Base-by-base conservation (phyloP, 805 yeast species). In the Zygoascus bituminiphila region DNA sequence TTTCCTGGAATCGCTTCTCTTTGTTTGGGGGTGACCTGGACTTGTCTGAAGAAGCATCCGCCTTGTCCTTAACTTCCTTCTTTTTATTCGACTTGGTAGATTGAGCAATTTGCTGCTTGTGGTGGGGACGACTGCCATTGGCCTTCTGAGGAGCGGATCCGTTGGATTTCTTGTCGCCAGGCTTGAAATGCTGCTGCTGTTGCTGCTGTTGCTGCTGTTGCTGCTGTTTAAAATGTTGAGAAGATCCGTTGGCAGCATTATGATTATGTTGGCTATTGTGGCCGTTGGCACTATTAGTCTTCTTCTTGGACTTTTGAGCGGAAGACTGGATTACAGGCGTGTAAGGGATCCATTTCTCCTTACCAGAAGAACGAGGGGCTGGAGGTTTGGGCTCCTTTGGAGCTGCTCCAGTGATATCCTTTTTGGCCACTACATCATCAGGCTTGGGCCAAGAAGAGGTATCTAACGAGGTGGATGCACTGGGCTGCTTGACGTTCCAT, bases 311-410 rank as follows among this genome's bases (percentile, higher is more conserved):
- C 46, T 15, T 52, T 49, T 49, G 33, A 17, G 17, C 25, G 12
- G 29, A 22, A 15, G 43, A 44, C 41, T 44, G 43, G 47, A 37
- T 31, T 31, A 26, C 42, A 23, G 79, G 84, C 56, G 78, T 74
- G 62, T 76, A 78, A n/a, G 87, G 87, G 36, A 81, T 75, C 86
- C 87, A 81, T 62, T 82, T 84, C 57, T 78, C 83, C 58, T 76
- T 79, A 48, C 80, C 79, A 14, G 65, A 65, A 42, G 39, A 36
- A 9, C 22, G 39, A 7, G 24, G 9, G 8, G 20, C 42, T 7
- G n/a, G 8, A 41, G 35, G 44, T 17, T 23, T 25, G 5, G 44
- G 36, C 5, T 41, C 22, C 42, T 51, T 47, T 5, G 45, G 50
- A 54, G 59, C 24, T 35, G 46, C 25, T 14, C 39, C 33, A 21